phyloP scores from a whole-genome alignment of 78 protist species.

The Dictyostelium discoideum region DNA sequence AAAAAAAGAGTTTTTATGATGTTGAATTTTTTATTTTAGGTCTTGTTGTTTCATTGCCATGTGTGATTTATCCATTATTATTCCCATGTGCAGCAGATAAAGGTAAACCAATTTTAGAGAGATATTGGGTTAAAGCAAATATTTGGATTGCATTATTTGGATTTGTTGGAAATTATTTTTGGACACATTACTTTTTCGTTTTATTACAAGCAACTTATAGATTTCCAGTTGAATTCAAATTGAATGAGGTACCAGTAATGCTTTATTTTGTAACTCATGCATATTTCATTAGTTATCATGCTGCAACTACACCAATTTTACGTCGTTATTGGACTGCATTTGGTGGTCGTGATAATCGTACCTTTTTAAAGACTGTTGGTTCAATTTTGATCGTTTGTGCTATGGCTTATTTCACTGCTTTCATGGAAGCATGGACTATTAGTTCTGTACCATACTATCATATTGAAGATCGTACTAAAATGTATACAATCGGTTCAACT shows the following conservation, averaged over 20 bases:
- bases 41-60: conserved; percentile 69
- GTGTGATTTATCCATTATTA: conserved; percentile 58
- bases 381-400: conserved; percentile 36
- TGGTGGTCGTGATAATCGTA: neutral
- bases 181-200: conserved; percentile 87
- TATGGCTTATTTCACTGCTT: conserved; percentile 84
- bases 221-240: conserved; percentile 60
- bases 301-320: conserved; percentile 73
- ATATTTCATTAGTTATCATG: conserved; percentile 79
- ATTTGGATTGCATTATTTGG: conserved; percentile 78
- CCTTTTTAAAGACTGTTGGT: conserved; percentile 3
- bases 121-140: conserved; percentile 82
- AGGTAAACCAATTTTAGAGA: conserved; percentile 60
- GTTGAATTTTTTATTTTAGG: conserved; percentile 74
- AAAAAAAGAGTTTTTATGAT: conserved; percentile 37
- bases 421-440: conserved; percentile 88
- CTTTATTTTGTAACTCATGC: conserved; percentile 81
- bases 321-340: conserved; percentile 60
- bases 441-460: conserved; percentile 82
- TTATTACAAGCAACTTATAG: conserved; percentile 81
- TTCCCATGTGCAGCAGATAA: conserved; percentile 77
- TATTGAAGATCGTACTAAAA: conserved; percentile 61
- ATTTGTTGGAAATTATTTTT: conserved; percentile 86
- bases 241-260: conserved; percentile 72
- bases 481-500: conserved; percentile 80